Evolutionary conservation across 2,329 filamentous ascomycete species (phyloP).

Genomic region (Fusarium sp.): DNA sequence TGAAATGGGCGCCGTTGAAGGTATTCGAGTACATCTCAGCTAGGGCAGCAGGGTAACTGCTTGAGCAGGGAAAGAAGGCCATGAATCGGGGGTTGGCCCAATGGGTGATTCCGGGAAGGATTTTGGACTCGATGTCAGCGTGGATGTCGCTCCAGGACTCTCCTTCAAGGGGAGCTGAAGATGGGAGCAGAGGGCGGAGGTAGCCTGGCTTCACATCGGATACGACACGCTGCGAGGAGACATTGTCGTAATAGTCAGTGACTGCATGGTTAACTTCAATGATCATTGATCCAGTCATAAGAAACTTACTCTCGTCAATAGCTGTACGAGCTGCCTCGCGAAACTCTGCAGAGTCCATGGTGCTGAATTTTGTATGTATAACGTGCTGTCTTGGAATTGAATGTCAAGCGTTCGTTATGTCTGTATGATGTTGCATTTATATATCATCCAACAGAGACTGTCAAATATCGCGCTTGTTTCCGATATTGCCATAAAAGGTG

Average conservation of each 20-base stretch:
- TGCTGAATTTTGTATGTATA: fast-evolving
- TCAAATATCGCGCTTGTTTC: not conserved
- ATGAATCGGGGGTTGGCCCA: constrained; percentile 96
- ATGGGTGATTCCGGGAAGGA: constrained; percentile 91
- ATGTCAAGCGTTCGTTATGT: not conserved
- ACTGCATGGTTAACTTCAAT: constrained; percentile 60
- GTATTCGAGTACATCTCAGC: constrained; percentile 92
- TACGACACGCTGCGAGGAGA: constrained; percentile 77
- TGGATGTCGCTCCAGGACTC: constrained; percentile 84
- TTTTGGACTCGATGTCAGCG: constrained; percentile 83
- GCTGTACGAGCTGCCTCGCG: constrained; percentile 77
- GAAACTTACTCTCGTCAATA: constrained; percentile 79
- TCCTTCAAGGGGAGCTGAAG: constrained; percentile 67
- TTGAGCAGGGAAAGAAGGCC: constrained; percentile 92
- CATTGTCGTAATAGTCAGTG: constrained; percentile 81
- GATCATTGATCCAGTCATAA: not conserved
- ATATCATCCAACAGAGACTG: not conserved
- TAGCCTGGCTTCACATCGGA: constrained; percentile 87
- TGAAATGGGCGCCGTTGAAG: constrained; percentile 92
- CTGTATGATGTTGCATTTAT: not conserved
- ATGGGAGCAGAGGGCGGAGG: constrained; percentile 70
- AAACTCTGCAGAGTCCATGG: constrained; percentile 84
- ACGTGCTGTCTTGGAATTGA: not conserved
- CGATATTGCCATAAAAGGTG: not conserved
- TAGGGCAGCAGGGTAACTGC: constrained; percentile 84